phyloP scores from a whole-genome alignment of 1,284 basidiomycete species.

The Uromyces viciae-fabae region DNA sequence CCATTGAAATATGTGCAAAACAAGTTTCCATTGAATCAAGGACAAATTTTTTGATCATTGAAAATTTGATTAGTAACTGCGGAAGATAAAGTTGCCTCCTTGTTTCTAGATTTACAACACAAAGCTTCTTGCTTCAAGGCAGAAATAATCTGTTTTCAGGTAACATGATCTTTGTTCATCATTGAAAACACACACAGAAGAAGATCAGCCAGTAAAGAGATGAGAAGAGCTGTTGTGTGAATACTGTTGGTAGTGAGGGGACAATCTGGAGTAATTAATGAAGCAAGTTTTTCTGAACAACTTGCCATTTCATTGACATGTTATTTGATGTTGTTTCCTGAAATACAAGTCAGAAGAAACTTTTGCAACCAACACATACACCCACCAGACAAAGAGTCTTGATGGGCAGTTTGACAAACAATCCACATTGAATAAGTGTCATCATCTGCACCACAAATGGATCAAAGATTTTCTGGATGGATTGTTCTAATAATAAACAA shows the following conservation, averaged over 20 bases:
- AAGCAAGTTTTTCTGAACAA: background rate
- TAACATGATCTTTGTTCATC: background rate
- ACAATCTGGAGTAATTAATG: background rate
- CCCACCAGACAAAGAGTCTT: background rate
- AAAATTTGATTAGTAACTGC: too few species aligned
- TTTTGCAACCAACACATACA: conserved; percentile 7
- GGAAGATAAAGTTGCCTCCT: too few species aligned
- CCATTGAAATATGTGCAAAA: too few species aligned
- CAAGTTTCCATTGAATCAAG: too few species aligned
- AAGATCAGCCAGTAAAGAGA: background rate
- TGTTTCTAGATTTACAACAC: background rate
- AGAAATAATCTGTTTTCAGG: background rate
- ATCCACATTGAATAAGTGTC: background rate
- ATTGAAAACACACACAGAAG: background rate
- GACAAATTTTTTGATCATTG: too few species aligned
- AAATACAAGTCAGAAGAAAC: background rate
- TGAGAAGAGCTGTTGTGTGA: background rate
- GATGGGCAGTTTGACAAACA: background rate
- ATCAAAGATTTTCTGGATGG: background rate
- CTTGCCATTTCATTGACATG: background rate
- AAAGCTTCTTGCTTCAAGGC: background rate
- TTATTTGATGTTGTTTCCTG: background rate
- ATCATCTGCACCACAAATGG: background rate
- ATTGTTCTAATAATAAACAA: background rate
- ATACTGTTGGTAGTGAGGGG: background rate